phyloP scores from a whole-genome alignment of 495 filamentous ascomycete species.

The Ramalina intermedia region DNA sequence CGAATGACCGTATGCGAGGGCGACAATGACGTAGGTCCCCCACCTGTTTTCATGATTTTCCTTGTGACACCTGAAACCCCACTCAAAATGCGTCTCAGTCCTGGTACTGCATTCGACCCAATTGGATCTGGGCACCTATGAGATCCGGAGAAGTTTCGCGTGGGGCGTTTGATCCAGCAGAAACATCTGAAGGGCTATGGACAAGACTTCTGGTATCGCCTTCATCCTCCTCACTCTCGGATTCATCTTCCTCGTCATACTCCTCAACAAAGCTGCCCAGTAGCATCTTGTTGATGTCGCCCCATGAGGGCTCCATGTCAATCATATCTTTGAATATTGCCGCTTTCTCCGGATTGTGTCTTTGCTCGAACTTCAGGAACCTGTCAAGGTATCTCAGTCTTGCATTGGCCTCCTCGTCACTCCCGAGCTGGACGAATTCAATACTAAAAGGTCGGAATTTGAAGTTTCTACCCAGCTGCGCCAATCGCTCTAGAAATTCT shows the following conservation, averaged over 20 bases:
- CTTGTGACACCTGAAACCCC: no score
- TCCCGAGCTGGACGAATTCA: conserved; percentile 11
- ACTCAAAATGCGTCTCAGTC: no score
- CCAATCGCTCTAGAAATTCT: not conserved
- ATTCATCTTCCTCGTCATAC: conserved; percentile 7
- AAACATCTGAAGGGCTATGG: no score
- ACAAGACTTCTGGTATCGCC: no score
- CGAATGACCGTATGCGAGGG: no score
- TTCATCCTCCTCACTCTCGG: not conserved
- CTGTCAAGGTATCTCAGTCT: conserved; percentile 19
- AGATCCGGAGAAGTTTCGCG: no score
- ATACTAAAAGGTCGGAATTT: conserved; percentile 7
- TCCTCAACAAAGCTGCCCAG: conserved; percentile 20
- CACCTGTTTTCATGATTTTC: no score
- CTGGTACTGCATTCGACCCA: no score
- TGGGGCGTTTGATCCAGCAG: no score
- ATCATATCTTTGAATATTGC: conserved; percentile 20
- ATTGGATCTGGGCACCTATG: no score
- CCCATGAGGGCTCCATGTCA: conserved; percentile 18
- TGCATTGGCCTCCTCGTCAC: conserved; percentile 12
- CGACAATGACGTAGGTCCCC: no score
- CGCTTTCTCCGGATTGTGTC: not conserved
- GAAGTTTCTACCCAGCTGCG: not conserved
- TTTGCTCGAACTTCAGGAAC: not conserved
- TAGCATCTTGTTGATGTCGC: conserved; percentile 22